Conservation (phyloP, 2,329 filamentous ascomycete species). For the Botrytis byssoidea region DNA sequence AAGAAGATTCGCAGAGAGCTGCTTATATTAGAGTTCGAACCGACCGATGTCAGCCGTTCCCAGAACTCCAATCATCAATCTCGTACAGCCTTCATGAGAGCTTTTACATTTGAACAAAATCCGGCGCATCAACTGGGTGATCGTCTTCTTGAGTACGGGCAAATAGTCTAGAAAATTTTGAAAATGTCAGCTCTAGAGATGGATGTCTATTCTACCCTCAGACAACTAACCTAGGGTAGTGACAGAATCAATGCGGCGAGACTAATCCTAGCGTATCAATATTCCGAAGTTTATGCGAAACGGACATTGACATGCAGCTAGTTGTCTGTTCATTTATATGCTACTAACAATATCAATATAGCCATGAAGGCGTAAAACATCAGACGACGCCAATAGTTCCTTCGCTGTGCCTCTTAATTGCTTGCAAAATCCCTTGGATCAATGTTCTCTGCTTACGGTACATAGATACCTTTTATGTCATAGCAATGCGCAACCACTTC, state of each 20-base stretch:
- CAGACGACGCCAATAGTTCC: not conserved
- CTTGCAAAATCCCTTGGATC: not conserved
- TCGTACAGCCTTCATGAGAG: too few species aligned
- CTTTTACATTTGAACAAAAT: not conserved
- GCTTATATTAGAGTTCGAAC: not conserved
- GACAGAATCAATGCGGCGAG: not conserved
- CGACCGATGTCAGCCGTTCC: not conserved
- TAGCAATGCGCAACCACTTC: not conserved
- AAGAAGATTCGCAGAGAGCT: not conserved
- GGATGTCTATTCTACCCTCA: not conserved
- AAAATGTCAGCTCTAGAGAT: not conserved
- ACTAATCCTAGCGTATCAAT: not conserved
- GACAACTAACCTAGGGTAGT: not conserved
- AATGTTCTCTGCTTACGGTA: not conserved
- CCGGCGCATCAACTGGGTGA: not conserved
- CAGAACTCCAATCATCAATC: not conserved
- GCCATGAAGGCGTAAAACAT: not conserved
- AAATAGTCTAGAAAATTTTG: not conserved
- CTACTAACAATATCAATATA: not conserved
- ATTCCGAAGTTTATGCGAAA: not conserved
- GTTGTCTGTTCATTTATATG: not conserved
- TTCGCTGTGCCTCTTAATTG: not conserved
- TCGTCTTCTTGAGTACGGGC: not conserved
- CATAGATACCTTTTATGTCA: not conserved
- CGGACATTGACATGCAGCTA: not conserved